These are phyloP conservation scores for Anisodus tanguticus DNA, from an alignment of 257 asterid genomes.

Conservation along the genomic window DNA sequence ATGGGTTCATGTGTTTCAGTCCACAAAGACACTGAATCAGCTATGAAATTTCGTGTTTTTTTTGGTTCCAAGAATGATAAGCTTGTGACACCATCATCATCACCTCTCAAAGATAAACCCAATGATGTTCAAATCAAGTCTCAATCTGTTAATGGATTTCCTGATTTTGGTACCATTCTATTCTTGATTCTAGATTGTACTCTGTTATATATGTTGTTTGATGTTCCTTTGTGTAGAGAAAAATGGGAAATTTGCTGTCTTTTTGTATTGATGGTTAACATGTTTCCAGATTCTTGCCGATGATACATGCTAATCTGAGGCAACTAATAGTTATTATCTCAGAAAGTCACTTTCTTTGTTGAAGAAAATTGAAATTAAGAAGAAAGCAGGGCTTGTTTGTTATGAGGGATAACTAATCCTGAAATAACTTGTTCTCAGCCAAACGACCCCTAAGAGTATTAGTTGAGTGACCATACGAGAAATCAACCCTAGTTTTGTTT, in stretches of 20 bases:
- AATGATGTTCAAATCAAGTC: constrained; percentile 42
- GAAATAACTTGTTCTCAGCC: no score
- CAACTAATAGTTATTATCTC: no score
- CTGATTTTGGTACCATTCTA: constrained; percentile 38
- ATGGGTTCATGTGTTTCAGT: constrained; percentile 56
- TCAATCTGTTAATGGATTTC: constrained; percentile 33
- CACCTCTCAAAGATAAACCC: constrained; percentile 52
- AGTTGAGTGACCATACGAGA: not conserved
- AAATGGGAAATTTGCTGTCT: not conserved
- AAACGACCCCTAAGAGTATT: no score
- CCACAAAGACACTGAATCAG: constrained; percentile 47
- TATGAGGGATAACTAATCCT: no score
- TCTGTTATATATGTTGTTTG: not conserved
- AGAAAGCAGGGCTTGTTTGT: no score
- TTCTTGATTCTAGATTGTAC: no score
- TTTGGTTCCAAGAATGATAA: constrained; percentile 51
- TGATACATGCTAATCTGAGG: not conserved
- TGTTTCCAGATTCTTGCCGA: not conserved
- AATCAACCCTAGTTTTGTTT: not conserved
- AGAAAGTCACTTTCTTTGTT: no score
- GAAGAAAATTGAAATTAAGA: no score
- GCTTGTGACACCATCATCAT: constrained; percentile 53
- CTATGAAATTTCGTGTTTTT: constrained; percentile 46
- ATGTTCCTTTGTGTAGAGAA: not conserved
- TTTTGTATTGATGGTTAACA: not conserved